Conservation (phyloP, 129 eudicot species). For the Flaveria bidentis region DNA sequence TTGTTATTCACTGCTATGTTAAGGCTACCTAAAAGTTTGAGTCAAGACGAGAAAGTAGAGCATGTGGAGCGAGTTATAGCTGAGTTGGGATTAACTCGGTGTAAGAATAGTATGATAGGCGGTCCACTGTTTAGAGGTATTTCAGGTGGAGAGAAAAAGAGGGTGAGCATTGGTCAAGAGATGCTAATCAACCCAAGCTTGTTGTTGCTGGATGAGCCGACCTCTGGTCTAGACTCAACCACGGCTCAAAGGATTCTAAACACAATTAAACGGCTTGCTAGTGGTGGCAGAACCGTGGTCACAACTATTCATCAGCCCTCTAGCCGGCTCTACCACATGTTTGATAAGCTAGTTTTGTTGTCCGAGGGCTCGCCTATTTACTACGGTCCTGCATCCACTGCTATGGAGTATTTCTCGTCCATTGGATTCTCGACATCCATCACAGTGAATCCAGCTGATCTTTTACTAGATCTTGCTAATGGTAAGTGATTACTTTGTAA, state of each 20-base stretch:
- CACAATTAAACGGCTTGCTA: conserved; percentile 70
- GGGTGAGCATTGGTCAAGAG: conserved; percentile 94
- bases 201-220: conserved; percentile 87
- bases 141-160: conserved; percentile 84
- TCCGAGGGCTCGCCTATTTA: conserved; percentile 95
- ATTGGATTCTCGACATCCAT: conserved; percentile 74
- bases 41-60: conserved; percentile 57
- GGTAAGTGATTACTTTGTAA: conserved; percentile 47
- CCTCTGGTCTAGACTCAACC: conserved; percentile 93
- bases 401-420: conserved; percentile 86
- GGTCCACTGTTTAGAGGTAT: conserved; percentile 93
- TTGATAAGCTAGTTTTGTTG: conserved; percentile 75
- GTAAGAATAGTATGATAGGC: conserved; percentile 89
- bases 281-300: conserved; percentile 73
- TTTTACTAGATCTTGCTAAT: conserved; percentile 96
- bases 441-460: conserved; percentile 93
- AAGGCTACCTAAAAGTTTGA: conserved; percentile 64
- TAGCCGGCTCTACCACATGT: conserved; percentile 98
- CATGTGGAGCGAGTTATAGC: conserved; percentile 73
- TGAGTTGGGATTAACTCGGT: conserved; percentile 69
- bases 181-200: conserved; percentile 94
- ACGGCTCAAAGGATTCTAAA: conserved; percentile 75
- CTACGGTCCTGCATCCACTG: conserved; percentile 83
- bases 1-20: conserved; percentile 87
- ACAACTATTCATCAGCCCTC: conserved; percentile 99